Evolutionary conservation across 768 basidiomycete species (phyloP), one percentile per base, ranked within the genome.

Genomic region (Hemileccinum impolitum): DNA sequence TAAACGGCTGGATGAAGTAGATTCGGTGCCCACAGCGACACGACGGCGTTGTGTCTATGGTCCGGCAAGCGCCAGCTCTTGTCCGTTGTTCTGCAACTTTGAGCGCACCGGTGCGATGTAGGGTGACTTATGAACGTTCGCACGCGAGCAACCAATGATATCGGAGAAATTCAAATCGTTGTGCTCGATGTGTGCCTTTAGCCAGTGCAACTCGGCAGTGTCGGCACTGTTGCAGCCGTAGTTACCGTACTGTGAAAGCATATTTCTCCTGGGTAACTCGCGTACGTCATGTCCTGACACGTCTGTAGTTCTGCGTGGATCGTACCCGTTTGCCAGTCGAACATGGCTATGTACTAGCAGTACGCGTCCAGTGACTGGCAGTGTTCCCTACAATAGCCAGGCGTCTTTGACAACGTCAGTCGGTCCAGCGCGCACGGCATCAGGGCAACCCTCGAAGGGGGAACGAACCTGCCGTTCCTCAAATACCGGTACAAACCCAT

Each of bases 1-100:
- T 90, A 91, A 30, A 98, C 91, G 1, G 91, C 93, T 0, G 95
- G 90, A 51, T 91, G 86, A 0, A 91, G 82, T 3, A 96, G 76
- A 62, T 95, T 96, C 0, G 96, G 96, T 7, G 94, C 94, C 94
- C 94, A 97, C 2, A 98, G 75, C 0, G 94, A 94, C n/a, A 97
- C 88, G 23, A 85, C 85, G 12, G 95, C 95, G 60, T 97, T 97
- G 61, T 90, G 84, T 89, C 74, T 84, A 99, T 90, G 35, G 88
- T 80, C 28, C 72, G 77, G 58, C 89, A 92, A 10, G 87, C 78
- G 4, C 96, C 94, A 23, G 95, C 78, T 61, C 90, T 92, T 9
- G 94, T 95, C 18, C 91, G 84, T 66, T 96, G 92, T 63, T 91
- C 85, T 32, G 83, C 81, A 28, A 98, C 74, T n/a, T n/a, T n/a